Evolutionary conservation across 768 basidiomycete species (phyloP).

Genomic region (Podaxis carcinomalis): DNA sequence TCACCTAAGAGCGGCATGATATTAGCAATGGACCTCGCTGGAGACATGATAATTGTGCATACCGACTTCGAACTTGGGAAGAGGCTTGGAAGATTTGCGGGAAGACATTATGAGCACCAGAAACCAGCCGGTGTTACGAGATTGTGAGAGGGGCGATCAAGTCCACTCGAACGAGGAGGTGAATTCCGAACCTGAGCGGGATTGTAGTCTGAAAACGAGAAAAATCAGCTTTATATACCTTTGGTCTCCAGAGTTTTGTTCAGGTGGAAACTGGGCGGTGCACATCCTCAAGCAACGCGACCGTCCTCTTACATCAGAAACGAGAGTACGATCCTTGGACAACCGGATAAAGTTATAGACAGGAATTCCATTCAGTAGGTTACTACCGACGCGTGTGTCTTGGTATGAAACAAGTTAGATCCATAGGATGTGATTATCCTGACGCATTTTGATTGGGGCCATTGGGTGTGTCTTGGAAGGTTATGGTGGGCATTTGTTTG

Average conservation of each 20-base stretch:
- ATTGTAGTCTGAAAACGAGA: neutral
- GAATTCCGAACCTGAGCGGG: slow-evolving; percentile 9
- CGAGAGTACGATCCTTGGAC: neutral
- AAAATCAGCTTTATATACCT: neutral
- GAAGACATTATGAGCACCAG: slow-evolving; percentile 50
- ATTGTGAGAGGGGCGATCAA: slow-evolving; percentile 19
- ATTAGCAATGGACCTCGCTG: slow-evolving; percentile 14
- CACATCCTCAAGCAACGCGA: neutral
- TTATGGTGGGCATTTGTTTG: too few species aligned
- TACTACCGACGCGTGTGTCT: neutral
- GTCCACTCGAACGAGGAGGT: slow-evolving; percentile 13
- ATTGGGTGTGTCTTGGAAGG: neutral
- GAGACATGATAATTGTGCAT: slow-evolving; percentile 10
- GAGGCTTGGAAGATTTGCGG: slow-evolving; percentile 56
- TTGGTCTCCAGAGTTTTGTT: neutral
- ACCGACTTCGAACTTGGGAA: slow-evolving; percentile 76
- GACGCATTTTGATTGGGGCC: neutral
- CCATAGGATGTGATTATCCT: neutral
- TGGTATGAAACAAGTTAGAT: slow-evolving; percentile 1
- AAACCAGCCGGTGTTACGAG: slow-evolving; percentile 43
- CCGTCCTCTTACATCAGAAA: slow-evolving; percentile 5
- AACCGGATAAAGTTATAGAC: neutral
- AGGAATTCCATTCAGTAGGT: neutral
- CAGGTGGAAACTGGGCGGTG: slow-evolving; percentile 3
- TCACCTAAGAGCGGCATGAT: slow-evolving; percentile 40